A percentile compares a stretch with the other conserved stretches of the same genome.
Conservation (phyloP, 257 asterid species). For the Striga asiatica region DNA sequence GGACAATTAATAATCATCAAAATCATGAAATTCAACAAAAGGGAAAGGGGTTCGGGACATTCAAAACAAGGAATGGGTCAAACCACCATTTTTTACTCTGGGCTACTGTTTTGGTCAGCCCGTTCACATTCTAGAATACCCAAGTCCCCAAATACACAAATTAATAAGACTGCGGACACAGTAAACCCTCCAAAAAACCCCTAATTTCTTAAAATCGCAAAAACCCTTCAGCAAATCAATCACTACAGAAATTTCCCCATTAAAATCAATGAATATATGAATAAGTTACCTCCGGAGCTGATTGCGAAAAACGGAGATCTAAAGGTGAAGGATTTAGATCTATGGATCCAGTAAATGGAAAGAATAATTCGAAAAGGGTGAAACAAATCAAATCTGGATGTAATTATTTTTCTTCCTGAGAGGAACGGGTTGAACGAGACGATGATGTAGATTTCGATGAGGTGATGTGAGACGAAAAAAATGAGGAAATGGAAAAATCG, state of each 20-base stretch:
- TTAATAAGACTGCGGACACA: conserved; percentile 9
- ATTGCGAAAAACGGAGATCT: conserved; percentile 35
- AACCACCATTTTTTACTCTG: conserved; percentile 24
- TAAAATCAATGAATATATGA: background rate
- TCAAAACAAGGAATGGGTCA: conserved; percentile 23
- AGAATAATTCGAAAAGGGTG: background rate
- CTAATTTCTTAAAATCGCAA: conserved; percentile 19
- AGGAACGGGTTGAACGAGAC: conserved; percentile 15
- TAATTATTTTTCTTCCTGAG: conserved; percentile 19
- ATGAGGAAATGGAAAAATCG: background rate
- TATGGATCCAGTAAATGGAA: conserved; percentile 50
- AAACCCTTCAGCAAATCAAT: conserved; percentile 17
- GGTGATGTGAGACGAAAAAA: conserved; percentile 18
- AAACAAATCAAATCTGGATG: background rate
- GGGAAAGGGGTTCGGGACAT: conserved; percentile 14
- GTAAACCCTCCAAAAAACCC: conserved; percentile 11
- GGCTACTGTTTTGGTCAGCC: conserved; percentile 25
- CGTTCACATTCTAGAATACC: conserved; percentile 48
- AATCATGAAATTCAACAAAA: conserved; percentile 25
- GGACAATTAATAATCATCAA: conserved; percentile 3
- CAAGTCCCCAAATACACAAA: conserved; percentile 20
- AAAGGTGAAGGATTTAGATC: conserved; percentile 49
- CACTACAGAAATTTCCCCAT: conserved; percentile 2
- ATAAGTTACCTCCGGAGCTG: conserved; percentile 31
- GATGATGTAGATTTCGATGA: conserved; percentile 22